Conservation (phyloP, 148 eudicot species). For the Nepenthes mirabilis region DNA sequence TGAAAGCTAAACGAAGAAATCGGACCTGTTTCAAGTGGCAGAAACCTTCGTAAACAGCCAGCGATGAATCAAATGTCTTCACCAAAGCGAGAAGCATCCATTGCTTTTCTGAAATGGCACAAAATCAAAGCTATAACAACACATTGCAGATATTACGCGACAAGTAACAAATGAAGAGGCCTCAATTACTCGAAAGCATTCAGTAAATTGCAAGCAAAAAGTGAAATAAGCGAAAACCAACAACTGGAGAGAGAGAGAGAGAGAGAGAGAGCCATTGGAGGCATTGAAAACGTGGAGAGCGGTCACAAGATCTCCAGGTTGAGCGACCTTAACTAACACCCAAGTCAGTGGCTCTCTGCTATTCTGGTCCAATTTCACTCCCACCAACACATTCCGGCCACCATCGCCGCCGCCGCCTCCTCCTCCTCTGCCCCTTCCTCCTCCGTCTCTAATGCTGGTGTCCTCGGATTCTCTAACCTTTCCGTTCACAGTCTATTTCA, state of each 20-base stretch:
- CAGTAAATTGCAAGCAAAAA: too few species aligned
- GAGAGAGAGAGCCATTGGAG: too few species aligned
- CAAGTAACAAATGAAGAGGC: too few species aligned
- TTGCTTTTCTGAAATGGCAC: conserved; percentile 21
- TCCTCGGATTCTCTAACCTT: too few species aligned
- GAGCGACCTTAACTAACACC: conserved; percentile 74
- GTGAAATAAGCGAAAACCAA: too few species aligned
- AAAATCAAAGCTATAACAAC: too few species aligned
- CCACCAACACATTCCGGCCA: conserved; percentile 61
- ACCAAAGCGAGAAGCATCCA: conserved; percentile 47
- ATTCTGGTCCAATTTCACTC: conserved; percentile 58
- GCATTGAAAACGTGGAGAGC: conserved; percentile 58
- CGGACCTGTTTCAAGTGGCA: conserved; percentile 67
- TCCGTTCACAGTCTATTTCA: too few species aligned
- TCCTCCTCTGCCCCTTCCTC: conserved; percentile 11
- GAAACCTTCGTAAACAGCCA: conserved; percentile 79
- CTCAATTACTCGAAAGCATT: not conserved
- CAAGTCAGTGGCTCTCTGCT: conserved; percentile 80
- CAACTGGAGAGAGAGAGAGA: too few species aligned
- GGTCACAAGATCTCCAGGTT: conserved; percentile 67
- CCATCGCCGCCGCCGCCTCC: conserved; percentile 1
- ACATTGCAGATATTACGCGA: too few species aligned
- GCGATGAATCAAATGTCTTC: conserved; percentile 59
- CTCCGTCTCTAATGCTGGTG: too few species aligned
- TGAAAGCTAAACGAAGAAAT: not conserved